Conservation (phyloP, 768 basidiomycete genomes). For the Crepidotus variabilis region DNA sequence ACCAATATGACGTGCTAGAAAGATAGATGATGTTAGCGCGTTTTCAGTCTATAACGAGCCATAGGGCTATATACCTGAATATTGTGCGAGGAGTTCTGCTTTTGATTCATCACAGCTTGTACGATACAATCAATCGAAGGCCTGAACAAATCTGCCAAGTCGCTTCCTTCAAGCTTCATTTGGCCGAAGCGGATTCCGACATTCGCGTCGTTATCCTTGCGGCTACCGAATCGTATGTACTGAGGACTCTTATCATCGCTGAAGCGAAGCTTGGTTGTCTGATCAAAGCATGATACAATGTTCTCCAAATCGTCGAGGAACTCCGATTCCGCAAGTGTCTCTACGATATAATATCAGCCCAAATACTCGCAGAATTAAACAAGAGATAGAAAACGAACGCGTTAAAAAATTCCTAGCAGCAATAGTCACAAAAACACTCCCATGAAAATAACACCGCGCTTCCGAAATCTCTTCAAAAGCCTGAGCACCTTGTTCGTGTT, state of each 20-base stretch:
- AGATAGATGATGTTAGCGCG: too few relatives aligned
- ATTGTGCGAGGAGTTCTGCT: slow-evolving; percentile 19
- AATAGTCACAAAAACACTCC: neutral
- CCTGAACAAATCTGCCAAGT: slow-evolving; percentile 36
- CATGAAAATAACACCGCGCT: neutral
- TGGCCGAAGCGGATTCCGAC: slow-evolving; percentile 37
- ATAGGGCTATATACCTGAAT: slow-evolving; percentile 23
- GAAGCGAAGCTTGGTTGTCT: slow-evolving; percentile 38
- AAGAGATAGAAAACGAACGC: neutral
- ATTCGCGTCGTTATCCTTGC: slow-evolving; percentile 30
- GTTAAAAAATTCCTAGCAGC: neutral
- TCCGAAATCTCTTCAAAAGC: slow-evolving; percentile 34
- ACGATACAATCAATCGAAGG: slow-evolving; percentile 36
- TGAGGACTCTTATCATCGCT: slow-evolving; percentile 26
- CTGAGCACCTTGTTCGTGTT: slow-evolving; percentile 27
- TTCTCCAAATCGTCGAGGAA: neutral
- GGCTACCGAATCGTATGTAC: slow-evolving; percentile 37
- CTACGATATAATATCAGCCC: neutral
- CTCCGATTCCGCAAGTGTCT: neutral
- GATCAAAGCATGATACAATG: slow-evolving; percentile 38
- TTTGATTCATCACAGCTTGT: slow-evolving; percentile 30
- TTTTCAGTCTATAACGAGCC: neutral
- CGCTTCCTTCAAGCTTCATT: slow-evolving; percentile 32
- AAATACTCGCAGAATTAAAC: neutral
- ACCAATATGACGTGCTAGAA: slow-evolving; percentile 47